Base-by-base conservation (phyloP, 116 monocot genomes). In the Trichopus zeylanicus region DNA sequence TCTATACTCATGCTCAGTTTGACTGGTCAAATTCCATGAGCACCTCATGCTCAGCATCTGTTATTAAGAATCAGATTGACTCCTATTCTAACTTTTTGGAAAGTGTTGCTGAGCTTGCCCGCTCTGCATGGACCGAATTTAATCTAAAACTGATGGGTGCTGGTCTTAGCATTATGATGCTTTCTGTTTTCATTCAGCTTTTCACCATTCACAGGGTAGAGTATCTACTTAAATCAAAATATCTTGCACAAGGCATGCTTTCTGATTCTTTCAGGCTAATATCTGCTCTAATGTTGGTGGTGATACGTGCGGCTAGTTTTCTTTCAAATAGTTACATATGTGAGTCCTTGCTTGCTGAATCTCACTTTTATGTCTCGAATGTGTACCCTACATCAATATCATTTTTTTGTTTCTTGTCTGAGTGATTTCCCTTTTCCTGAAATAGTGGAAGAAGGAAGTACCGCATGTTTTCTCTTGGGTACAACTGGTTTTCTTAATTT, bases 261-360 rank as follows among this genome's bases (percentile, higher is more conserved):
- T 28, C 35, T 20, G 13, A 21, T 33, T 68, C 65, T 69, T 57
- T 55, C 5, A 68, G 65, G 54, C 15, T 48, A 22, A 15, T 51
- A 34, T 38, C 57, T 37, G 67, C 85, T 64, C 34, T 65, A 31
- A 8, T 75, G 53, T 62, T 88, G 52, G 79, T 85, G 48, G 68
- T 59, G 57, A 79, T 85, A n/a, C 82, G 98, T 39, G 91, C 82
- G 46, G 68, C 57, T 51, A 98, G 91, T 66, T 98, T 91, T 65
- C 82, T 98, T 46, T 98, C 98, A 51, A 91, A 91, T 57, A 98
- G 98, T 78, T 98, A 82, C 49, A 98, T 98, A 60, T 85, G 97
- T 97, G 56, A 97, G 91, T 76, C 37, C 11, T 27, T 13, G 18
- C 26, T 64, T 63, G 38, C 52, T 59, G 7, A 47, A 2, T 39